phyloP scores from a whole-genome alignment of 1,139 yeast species.

The Pneumocystis carinii region DNA sequence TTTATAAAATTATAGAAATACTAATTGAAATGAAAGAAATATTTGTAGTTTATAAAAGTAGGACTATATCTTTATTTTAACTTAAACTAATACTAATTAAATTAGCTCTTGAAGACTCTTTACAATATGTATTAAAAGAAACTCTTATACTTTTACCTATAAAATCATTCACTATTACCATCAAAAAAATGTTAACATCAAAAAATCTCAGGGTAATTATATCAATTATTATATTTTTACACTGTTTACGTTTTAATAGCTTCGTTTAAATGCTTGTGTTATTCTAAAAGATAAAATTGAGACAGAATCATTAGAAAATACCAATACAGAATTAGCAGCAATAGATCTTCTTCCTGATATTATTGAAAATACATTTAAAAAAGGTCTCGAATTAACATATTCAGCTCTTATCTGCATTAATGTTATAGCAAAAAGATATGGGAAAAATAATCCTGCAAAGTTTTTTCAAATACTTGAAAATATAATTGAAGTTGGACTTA shows the following conservation, averaged over 20 bases:
- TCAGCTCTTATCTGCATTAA: constrained; percentile 46
- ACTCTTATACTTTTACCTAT: constrained; percentile 10
- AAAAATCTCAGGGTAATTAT: not conserved
- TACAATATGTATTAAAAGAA: constrained; percentile 6
- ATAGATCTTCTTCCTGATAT: not conserved
- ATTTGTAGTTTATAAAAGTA: not conserved
- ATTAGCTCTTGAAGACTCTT: not conserved
- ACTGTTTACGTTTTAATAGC: not conserved
- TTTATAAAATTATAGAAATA: not conserved
- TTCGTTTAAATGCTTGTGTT: not conserved
- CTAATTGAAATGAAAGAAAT: not conserved
- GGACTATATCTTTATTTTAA: not conserved
- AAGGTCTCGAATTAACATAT: not conserved
- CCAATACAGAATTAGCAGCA: not conserved
- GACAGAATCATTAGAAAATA: not conserved
- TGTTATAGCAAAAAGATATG: constrained; percentile 47
- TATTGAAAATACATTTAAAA: not conserved
- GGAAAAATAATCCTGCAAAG: constrained; percentile 35
- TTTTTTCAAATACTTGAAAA: constrained; percentile 36
- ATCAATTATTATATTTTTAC: not conserved
- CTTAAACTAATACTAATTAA: not conserved
- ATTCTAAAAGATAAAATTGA: not conserved
- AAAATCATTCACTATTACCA: constrained; percentile 1
- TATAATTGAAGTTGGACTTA: constrained; percentile 38
- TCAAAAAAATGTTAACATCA: not conserved